These are phyloP conservation scores for Bruguiera sexangula DNA, from an alignment of 345 rosid genomes.

Conservation along the genomic window DNA sequence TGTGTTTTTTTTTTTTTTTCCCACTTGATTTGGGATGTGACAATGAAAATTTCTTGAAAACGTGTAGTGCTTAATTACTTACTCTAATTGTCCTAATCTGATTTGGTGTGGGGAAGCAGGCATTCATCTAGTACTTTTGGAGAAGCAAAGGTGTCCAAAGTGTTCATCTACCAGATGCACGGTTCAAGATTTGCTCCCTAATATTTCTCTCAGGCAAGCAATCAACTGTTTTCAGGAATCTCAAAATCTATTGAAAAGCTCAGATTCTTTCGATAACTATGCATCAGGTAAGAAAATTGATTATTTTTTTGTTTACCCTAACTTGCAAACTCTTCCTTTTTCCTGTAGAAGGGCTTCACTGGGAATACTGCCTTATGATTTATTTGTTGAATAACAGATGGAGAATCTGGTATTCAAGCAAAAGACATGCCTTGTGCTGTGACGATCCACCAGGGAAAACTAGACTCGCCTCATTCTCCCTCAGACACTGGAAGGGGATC, in stretches of 20 bases:
- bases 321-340: neutral
- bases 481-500: conserved; percentile 33
- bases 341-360: neutral
- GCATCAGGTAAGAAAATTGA: conserved; percentile 39
- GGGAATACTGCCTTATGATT: neutral
- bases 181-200: conserved; percentile 46
- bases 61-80: too few species aligned
- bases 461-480: conserved; percentile 24
- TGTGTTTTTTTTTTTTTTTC: too few species aligned
- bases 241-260: conserved; percentile 22
- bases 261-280: conserved; percentile 27
- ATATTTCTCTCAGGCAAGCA: conserved; percentile 49
- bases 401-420: conserved; percentile 52
- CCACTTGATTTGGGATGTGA: too few species aligned
- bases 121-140: conserved; percentile 33
- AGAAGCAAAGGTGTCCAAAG: conserved; percentile 47
- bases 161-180: conserved; percentile 38
- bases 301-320: neutral
- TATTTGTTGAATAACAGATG: conserved; percentile 34
- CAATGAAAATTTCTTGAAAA: too few species aligned
- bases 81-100: neutral
- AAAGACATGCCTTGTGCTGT: conserved; percentile 35
- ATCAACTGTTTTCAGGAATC: conserved; percentile 39
- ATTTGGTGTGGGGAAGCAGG: conserved; percentile 27
- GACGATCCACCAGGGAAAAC: conserved; percentile 28